Evolutionary conservation across 2,329 filamentous ascomycete species (phyloP), one percentile per base, ranked within the genome.

Genomic region (Lecanicillium sp.): DNA sequence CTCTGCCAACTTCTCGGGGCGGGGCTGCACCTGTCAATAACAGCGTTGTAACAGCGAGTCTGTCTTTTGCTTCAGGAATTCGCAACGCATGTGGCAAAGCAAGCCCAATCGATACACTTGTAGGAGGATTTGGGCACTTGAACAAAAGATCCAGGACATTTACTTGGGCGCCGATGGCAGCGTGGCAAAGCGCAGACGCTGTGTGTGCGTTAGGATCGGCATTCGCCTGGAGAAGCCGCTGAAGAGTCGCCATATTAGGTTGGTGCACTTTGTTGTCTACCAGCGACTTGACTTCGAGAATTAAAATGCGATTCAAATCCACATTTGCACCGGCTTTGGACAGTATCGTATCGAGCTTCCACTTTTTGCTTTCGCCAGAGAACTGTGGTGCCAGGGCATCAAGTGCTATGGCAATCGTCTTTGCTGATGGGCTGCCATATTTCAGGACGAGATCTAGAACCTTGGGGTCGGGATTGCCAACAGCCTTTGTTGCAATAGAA

Each of bases 171-270:
- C 62, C 64, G 14, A 63, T 63, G 3, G 79, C 65, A 4, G 73
- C 72, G 38, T 61, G 59, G 37, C 70, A 69, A 1, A 80, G 53
- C 0, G 74, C 65, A 2, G 68, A 64, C 1, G 66, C 72, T 18
- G 74, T 68, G 41, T 67, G 62, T 2, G 64, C 60, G 44, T 79
- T 77, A n/a, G 75, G 59, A 33, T 77, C 68, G 3, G 74, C 75
- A 1, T 73, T 72, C 1, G 66, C 60, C 2, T 63, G 59, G 2
- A 80, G 50, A 0, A 79, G 60, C 1, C 62, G 55, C 39, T 65
- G 62, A 25, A 77, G 42, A 1, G 69, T 63, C 3, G 65, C 58
- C 5, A 72, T 52, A 2, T 62, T 62, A 4, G 66, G 62, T 10
- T 62, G 51, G 2, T 59, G 52, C 1, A 54, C 51, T 0, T 55